Conservation (phyloP, 164 flowering plant species). For the Cinnamomum micranthum region DNA sequence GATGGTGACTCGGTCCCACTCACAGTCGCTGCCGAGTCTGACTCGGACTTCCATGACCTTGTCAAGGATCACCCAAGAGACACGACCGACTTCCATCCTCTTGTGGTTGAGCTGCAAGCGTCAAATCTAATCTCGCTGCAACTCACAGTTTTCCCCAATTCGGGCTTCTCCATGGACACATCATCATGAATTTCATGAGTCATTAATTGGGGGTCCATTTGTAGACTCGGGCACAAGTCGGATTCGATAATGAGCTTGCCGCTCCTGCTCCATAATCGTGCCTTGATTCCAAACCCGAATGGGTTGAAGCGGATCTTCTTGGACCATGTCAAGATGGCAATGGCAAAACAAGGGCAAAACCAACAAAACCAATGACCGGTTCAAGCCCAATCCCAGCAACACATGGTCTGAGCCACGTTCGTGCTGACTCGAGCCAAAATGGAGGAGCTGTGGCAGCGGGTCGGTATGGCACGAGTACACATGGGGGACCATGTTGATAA, state of each 20-base stretch:
- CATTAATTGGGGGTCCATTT: constrained; percentile 18
- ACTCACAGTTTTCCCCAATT: constrained; percentile 9
- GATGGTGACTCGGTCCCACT: constrained; percentile 26
- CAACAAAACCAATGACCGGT: too few species aligned
- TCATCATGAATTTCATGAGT: constrained; percentile 10
- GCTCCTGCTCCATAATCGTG: constrained; percentile 4
- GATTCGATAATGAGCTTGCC: too few species aligned
- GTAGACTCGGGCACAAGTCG: background rate
- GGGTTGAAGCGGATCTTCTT: background rate
- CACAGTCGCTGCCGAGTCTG: constrained; percentile 29
- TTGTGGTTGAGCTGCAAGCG: constrained; percentile 2
- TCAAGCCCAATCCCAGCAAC: too few species aligned
- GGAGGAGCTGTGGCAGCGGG: constrained; percentile 3
- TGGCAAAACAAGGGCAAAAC: too few species aligned
- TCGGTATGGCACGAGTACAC: background rate
- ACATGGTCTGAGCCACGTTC: constrained; percentile 8
- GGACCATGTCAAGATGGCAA: background rate
- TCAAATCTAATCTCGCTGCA: constrained; percentile 1
- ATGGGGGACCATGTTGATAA: background rate
- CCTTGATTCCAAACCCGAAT: background rate
- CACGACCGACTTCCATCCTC: constrained; percentile 14
- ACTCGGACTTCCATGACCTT: constrained; percentile 21
- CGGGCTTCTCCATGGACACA: constrained; percentile 11
- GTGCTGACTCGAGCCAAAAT: background rate
- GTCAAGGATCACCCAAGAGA: constrained; percentile 11